A percentile compares a stretch with the other conserved stretches of the same genome.
Conservation (phyloP, 257 asterid genomes). For the Marsdenia floribunda region DNA sequence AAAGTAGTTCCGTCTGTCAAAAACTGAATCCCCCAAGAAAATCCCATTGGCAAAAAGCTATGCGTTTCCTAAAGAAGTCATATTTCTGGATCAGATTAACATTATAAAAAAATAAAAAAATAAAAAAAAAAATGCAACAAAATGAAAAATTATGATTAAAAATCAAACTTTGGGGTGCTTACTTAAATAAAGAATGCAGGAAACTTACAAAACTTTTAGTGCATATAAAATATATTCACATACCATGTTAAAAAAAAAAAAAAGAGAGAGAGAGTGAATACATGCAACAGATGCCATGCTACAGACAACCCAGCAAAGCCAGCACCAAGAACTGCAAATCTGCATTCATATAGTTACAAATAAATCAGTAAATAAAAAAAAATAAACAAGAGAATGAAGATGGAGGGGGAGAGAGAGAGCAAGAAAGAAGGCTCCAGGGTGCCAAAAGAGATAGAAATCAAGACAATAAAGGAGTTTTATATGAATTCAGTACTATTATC, state of each 20-base stretch:
- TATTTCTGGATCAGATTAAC: not conserved
- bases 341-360: constrained; percentile 32
- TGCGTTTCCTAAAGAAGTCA: not conserved
- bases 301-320: constrained; percentile 98
- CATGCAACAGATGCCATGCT: constrained; percentile 87
- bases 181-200: not conserved
- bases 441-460: no score
- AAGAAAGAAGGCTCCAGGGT: no score
- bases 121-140: no score
- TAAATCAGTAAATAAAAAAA: not conserved
- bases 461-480: no score
- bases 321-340: constrained; percentile 96
- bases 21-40: not conserved
- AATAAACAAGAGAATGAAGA: not conserved
- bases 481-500: no score
- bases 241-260: no score
- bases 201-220: not conserved
- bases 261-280: constrained; percentile 17
- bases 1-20: not conserved
- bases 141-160: not conserved
- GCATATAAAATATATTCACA: not conserved
- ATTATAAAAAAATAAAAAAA: not conserved
- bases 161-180: not conserved
- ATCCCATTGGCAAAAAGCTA: not conserved
- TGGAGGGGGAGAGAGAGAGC: no score